Evolutionary conservation across 176 grass and related monocot genomes (phyloP).

Genomic region (Oryza nivara): DNA sequence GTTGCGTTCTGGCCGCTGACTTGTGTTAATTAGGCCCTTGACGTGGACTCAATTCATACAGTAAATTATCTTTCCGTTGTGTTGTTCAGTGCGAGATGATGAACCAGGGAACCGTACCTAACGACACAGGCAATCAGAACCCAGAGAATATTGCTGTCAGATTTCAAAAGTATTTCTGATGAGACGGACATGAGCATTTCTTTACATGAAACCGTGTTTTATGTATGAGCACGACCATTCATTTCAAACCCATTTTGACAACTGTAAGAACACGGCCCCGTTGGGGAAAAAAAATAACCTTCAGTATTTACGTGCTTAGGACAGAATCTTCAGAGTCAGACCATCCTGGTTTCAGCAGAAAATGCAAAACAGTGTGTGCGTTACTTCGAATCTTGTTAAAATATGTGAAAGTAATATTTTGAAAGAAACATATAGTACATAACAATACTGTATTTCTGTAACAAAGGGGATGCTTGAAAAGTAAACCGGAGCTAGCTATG

Average conservation of each 20-base stretch:
- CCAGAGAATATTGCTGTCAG: constrained; percentile 13
- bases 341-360: background rate
- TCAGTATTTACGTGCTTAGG: background rate
- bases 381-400: constrained; percentile 33
- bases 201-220: constrained; percentile 9
- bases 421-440: background rate
- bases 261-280: constrained; percentile 3
- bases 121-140: constrained; percentile 25
- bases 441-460: constrained; percentile 12
- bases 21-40: constrained; percentile 49
- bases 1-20: constrained; percentile 47
- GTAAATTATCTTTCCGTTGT: constrained; percentile 35
- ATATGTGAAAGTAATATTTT: constrained; percentile 12
- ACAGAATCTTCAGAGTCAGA: background rate
- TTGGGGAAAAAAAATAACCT: background rate
- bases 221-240: constrained; percentile 1
- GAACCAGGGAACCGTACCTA: constrained; percentile 36
- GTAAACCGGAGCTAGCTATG: background rate
- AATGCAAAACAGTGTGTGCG: background rate
- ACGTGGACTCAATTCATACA: constrained; percentile 51
- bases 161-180: constrained; percentile 25
- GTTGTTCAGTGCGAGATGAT: constrained; percentile 45
- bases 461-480: constrained; percentile 2
- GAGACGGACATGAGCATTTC: background rate
- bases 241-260: background rate